Evolutionary conservation across 805 yeast genomes (phyloP).

Genomic region (Saccharomycopsis oosterbeekiorum): DNA sequence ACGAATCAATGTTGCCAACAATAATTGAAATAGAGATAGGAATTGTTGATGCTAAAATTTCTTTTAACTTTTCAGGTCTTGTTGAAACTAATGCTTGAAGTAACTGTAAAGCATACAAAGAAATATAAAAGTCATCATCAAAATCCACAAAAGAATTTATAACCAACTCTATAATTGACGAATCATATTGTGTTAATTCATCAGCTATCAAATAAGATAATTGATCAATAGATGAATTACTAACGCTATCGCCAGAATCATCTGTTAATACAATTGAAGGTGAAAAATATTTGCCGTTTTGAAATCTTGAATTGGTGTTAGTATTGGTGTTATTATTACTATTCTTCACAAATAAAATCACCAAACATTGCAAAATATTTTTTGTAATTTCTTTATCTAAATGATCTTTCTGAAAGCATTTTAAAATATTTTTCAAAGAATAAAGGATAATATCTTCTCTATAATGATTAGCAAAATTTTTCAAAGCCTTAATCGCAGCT

Average conservation of each 20-base stretch:
- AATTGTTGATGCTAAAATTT: constrained; percentile 47
- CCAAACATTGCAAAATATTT: constrained; percentile 75
- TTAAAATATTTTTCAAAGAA: constrained; percentile 57
- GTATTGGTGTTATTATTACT: constrained; percentile 25
- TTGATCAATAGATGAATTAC: constrained; percentile 47
- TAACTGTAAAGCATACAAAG: constrained; percentile 74
- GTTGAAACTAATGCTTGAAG: constrained; percentile 75
- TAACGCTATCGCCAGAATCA: constrained; percentile 22
- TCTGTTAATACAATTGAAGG: constrained; percentile 46
- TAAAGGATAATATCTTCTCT: constrained; percentile 80
- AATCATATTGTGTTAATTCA: constrained; percentile 58
- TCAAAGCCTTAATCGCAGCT: constrained; percentile 83
- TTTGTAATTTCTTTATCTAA: constrained; percentile 65
- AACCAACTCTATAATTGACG: constrained; percentile 36
- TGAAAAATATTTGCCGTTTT: constrained; percentile 72
- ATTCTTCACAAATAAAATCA: constrained; percentile 71
- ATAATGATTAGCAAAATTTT: constrained; percentile 79
- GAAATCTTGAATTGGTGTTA: constrained; percentile 60
- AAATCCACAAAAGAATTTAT: constrained; percentile 38
- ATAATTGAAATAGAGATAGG: constrained; percentile 76
- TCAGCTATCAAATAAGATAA: constrained; percentile 94
- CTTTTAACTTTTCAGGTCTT: constrained; percentile 65
- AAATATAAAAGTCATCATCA: constrained; percentile 57
- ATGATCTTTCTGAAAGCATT: constrained; percentile 39
- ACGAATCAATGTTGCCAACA: constrained; percentile 51